A percentile compares a stretch with the other conserved stretches of the same genome.
phyloP scores from a whole-genome alignment of 208 protist genomes.

The Porcisia hertigi region DNA sequence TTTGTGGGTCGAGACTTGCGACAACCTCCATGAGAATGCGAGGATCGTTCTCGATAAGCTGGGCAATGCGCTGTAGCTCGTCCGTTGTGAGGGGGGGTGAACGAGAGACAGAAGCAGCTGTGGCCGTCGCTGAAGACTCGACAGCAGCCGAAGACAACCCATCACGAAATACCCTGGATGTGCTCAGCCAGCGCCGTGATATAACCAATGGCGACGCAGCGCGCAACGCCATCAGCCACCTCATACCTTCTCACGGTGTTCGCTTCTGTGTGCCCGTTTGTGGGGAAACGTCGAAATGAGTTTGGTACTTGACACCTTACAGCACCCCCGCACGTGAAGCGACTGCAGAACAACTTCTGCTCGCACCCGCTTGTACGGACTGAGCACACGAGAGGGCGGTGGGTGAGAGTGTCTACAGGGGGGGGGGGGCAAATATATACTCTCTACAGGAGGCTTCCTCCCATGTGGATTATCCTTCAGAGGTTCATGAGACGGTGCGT shows the following conservation, averaged over 20 bases:
- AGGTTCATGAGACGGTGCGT: neutral
- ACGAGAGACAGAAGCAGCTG: neutral
- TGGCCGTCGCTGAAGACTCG: neutral
- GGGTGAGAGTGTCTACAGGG: too few species aligned
- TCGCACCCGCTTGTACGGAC: neutral
- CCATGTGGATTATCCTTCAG: neutral
- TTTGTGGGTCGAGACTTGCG: constrained; percentile 69
- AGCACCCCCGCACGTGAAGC: neutral
- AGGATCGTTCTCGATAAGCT: constrained; percentile 80
- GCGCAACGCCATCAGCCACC: neutral
- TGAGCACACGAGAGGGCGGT: neutral
- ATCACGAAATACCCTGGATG: neutral
- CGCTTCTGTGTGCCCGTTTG: neutral
- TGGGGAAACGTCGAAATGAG: neutral
- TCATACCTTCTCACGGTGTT: neutral
- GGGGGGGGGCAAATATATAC: neutral
- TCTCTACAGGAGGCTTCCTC: neutral
- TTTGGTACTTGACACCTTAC: neutral
- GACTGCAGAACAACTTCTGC: neutral
- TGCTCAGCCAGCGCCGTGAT: constrained; percentile 2
- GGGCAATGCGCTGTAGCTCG: constrained; percentile 67
- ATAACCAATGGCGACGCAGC: neutral
- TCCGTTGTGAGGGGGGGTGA: constrained; percentile 29
- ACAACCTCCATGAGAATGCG: constrained; percentile 83
- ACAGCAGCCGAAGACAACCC: neutral